Base-by-base conservation (phyloP, 352 stramenopile species). In the Blastocystis sp. region DNA sequence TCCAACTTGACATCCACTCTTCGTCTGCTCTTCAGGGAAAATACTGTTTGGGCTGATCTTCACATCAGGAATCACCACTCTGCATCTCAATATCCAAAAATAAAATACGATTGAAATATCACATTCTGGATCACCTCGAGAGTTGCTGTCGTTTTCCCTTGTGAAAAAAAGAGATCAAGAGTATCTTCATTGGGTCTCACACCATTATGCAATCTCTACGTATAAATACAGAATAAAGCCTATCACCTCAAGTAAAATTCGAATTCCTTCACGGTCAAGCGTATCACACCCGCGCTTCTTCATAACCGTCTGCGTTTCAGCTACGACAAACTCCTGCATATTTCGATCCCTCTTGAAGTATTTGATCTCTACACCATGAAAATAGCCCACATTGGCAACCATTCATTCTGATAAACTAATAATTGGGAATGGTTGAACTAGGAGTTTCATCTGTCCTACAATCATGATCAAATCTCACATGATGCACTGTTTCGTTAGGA, bases 241-340 rank as follows among this genome's bases (percentile, higher is more conserved):
- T 2, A 13, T 4, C 6, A 85, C 73, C 56, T 55, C 55, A 5
- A 85, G 56, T 43, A 85, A 30, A 16, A 41, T 13, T 13, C 53
- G 73, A 50, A 85, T 24, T 55, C 73, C 73, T 30, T 85, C 73
- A 18, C 73, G 16, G 41, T 85, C 73, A 30, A 85, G 56, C n/a
- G 65, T 26, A 8, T 8, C 53, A 8, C 20, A n/a, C 20, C 26
- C 26, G 8, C 26, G 11, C n/a, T 24, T 53, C 11, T 85, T 69
- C 73, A 85, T 85, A 24, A 85, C 73, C 5, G 20, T 47, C 53
- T 85, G 11, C 8, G 43, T 85, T 30, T 85, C 73, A 26, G 9
- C 30, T 11, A 20, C 11, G 50, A 85, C 47, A 53, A 85, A 85
- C 5, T 65, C 73, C 30, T 54, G 59, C 73, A 43, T 85, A 39